Percentiles rank a stretch among this genome's conserved stretches.
Conservation (phyloP, 345 rosid species). For the Citrus unshiu region DNA sequence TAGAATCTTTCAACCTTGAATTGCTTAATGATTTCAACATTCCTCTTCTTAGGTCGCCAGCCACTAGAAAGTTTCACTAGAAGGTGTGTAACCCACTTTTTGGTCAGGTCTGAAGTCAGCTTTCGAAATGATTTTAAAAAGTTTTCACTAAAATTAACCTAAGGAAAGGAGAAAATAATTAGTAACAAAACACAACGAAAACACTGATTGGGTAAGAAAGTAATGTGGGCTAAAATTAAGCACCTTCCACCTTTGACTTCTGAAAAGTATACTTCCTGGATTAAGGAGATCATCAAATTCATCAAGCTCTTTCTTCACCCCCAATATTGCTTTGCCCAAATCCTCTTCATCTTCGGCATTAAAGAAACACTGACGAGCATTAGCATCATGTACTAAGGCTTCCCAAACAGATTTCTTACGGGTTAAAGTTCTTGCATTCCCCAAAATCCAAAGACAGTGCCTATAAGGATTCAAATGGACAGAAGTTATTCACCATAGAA, state of each 20-base stretch:
- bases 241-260: conserved; percentile 49
- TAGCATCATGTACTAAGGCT: conserved; percentile 35
- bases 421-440: conserved; percentile 35
- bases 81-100: conserved; percentile 23
- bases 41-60: conserved; percentile 43
- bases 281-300: conserved; percentile 41
- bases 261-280: conserved; percentile 28
- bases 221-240: background rate
- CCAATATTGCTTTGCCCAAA: conserved; percentile 28
- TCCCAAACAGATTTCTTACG: conserved; percentile 37
- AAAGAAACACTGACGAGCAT: conserved; percentile 39
- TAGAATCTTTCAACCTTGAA: conserved; percentile 36
- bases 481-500: background rate
- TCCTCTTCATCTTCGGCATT: conserved; percentile 35
- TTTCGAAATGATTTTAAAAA: conserved; percentile 49
- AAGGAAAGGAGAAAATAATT: background rate
- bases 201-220: background rate
- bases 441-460: conserved; percentile 56
- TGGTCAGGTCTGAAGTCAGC: conserved; percentile 19
- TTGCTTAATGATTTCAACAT: conserved; percentile 41
- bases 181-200: conserved; percentile 11
- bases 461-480: conserved; percentile 16
- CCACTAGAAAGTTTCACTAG: conserved; percentile 41
- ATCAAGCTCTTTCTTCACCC: conserved; percentile 35
- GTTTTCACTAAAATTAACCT: conserved; percentile 50